phyloP scores from a whole-genome alignment of 768 basidiomycete species.

The Naematelia aurantialba region DNA sequence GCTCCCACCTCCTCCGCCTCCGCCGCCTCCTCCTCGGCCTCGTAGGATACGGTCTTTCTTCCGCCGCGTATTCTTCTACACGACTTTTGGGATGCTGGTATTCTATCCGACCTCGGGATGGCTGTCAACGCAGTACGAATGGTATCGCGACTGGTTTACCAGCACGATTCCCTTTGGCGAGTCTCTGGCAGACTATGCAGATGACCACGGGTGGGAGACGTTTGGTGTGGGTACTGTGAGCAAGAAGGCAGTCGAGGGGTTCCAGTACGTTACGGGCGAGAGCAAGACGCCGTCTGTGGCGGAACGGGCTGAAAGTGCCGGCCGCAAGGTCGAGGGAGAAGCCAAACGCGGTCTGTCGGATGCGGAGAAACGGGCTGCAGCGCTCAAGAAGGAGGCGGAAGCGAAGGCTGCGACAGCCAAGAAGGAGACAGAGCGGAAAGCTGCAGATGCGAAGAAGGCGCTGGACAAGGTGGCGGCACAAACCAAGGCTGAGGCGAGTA shows the following conservation, averaged over 20 bases:
- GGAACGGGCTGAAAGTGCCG: background rate
- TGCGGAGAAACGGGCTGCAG: slow-evolving; percentile 16
- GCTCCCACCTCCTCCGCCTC: no score
- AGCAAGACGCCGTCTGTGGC: slow-evolving; percentile 4
- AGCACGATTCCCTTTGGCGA: slow-evolving; percentile 74
- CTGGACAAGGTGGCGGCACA: slow-evolving; percentile 16
- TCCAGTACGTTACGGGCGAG: slow-evolving; percentile 18
- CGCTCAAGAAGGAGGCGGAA: slow-evolving; percentile 14
- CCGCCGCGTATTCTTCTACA: slow-evolving; percentile 64
- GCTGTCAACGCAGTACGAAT: slow-evolving; percentile 68
- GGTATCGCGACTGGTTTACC: slow-evolving; percentile 81
- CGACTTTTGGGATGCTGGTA: slow-evolving; percentile 63
- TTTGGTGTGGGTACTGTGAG: slow-evolving; percentile 57
- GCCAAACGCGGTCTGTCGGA: slow-evolving; percentile 5
- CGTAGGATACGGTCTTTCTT: slow-evolving; percentile 50
- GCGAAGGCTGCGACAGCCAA: slow-evolving; percentile 14
- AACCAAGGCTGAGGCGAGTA: slow-evolving; percentile 8
- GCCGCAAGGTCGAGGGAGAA: slow-evolving; percentile 11
- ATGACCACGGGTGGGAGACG: slow-evolving; percentile 72
- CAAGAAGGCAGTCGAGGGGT: slow-evolving; percentile 25
- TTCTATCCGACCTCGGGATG: slow-evolving; percentile 82
- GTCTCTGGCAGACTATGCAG: slow-evolving; percentile 73
- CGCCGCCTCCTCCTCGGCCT: slow-evolving; percentile 27
- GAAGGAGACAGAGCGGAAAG: slow-evolving; percentile 18
- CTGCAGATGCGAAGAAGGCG: slow-evolving; percentile 15